Evolutionary conservation across 2,329 filamentous ascomycete genomes (phyloP).

Genomic region (Paraconiothyrium sp.): DNA sequence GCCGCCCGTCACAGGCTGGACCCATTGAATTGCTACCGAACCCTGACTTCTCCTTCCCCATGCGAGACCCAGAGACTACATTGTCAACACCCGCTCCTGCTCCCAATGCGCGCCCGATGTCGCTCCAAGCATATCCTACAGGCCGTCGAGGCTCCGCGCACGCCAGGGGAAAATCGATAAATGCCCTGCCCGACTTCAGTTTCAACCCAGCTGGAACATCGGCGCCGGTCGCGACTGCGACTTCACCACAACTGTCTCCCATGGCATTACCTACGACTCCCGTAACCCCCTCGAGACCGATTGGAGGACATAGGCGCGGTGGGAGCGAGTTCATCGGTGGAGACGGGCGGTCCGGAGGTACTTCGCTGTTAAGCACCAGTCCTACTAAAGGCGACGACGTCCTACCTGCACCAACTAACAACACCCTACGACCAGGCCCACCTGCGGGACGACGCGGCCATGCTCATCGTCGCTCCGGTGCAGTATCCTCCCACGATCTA

Average conservation of each 20-base stretch:
- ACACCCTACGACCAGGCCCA: constrained; percentile 58
- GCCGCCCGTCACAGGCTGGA: constrained; percentile 42
- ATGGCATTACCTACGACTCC: constrained; percentile 38
- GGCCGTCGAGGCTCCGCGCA: constrained; percentile 46
- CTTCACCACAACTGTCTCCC: constrained; percentile 52
- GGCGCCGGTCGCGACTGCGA: constrained; percentile 34
- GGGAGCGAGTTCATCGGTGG: constrained; percentile 89
- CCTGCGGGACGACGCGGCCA: constrained; percentile 72
- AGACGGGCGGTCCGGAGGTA: constrained; percentile 62
- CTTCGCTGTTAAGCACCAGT: constrained; percentile 71
- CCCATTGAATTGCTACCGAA: constrained; percentile 58
- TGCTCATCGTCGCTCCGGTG: constrained; percentile 80
- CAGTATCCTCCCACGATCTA: constrained; percentile 85
- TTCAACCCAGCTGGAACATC: constrained; percentile 58
- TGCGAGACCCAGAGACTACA: constrained; percentile 43
- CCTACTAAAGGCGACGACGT: constrained; percentile 72
- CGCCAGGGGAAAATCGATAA: constrained; percentile 52
- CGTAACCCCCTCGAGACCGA: constrained; percentile 62
- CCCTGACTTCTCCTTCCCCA: constrained; percentile 60
- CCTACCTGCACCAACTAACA: constrained; percentile 64
- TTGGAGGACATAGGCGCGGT: constrained; percentile 73
- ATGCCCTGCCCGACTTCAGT: constrained; percentile 57
- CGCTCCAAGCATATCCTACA: constrained; percentile 47
- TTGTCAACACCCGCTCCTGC: constrained; percentile 42
- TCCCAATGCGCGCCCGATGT: constrained; percentile 49